Conservation (phyloP, 768 basidiomycete genomes). For the Mrakia blollopis region DNA sequence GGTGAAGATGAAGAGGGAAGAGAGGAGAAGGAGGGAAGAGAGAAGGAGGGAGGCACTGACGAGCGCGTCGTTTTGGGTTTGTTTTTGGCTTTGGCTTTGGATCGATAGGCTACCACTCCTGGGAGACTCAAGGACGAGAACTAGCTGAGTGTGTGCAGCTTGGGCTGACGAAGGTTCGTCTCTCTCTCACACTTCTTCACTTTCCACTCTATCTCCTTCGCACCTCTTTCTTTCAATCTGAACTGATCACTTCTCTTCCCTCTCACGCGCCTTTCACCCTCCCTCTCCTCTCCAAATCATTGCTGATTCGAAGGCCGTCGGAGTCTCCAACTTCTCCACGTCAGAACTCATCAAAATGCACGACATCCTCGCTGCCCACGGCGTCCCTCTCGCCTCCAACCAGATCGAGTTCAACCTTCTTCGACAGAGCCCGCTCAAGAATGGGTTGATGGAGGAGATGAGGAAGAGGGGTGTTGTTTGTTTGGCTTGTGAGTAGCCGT, state of each 20-base stretch:
- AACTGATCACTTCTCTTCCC: too few relatives aligned
- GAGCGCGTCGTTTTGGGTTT: neutral
- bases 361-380: constrained; percentile 37
- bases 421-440: constrained; percentile 40
- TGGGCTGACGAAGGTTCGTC: constrained; percentile 38
- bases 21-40: neutral
- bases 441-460: constrained; percentile 42
- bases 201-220: neutral
- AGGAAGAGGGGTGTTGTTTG: constrained; percentile 41
- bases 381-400: constrained; percentile 42
- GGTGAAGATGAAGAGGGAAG: neutral
- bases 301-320: neutral
- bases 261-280: neutral
- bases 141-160: constrained; percentile 41
- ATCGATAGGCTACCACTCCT: constrained; percentile 36
- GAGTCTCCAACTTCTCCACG: constrained; percentile 11
- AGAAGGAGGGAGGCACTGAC: neutral
- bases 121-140: constrained; percentile 37
- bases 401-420: constrained; percentile 44
- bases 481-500: constrained; percentile 40
- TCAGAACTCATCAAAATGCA: constrained; percentile 36
- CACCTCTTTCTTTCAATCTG: neutral
- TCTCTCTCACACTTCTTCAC: neutral
- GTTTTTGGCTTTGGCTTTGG: neutral
- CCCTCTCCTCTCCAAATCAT: neutral